A percentile compares a stretch with the other conserved stretches of the same genome.
Evolutionary conservation across 164 flowering plant species (phyloP).

Genomic region (Santalum album): DNA sequence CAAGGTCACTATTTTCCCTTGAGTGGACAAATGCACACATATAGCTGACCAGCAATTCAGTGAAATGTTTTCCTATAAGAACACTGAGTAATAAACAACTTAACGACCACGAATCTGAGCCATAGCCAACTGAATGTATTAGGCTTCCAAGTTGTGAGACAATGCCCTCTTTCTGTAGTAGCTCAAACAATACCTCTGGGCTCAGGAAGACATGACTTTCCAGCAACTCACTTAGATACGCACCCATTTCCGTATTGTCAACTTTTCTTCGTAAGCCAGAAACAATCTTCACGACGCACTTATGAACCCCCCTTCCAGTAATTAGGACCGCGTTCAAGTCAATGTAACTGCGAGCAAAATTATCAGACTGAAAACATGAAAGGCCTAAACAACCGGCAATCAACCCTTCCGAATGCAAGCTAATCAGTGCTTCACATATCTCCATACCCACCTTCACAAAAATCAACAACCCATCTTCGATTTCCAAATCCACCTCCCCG

Average conservation of each 20-base stretch:
- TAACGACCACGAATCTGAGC: slow-evolving; percentile 79
- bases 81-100: slow-evolving; percentile 48
- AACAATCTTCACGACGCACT: slow-evolving; percentile 12
- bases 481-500: slow-evolving; percentile 4
- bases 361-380: slow-evolving; percentile 47
- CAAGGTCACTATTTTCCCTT: slow-evolving; percentile 20
- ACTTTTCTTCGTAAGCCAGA: slow-evolving; percentile 6
- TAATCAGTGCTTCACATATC: slow-evolving; percentile 51
- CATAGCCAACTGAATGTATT: slow-evolving; percentile 22
- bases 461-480: slow-evolving; percentile 13
- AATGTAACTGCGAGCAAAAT: slow-evolving; percentile 38
- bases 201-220: slow-evolving; percentile 35
- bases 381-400: slow-evolving; percentile 42
- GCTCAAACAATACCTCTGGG: slow-evolving; percentile 50
- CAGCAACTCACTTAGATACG: slow-evolving; percentile 13
- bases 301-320: slow-evolving; percentile 34
- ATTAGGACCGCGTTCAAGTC: slow-evolving; percentile 35
- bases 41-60: slow-evolving; percentile 21
- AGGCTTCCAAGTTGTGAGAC: slow-evolving; percentile 16
- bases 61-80: slow-evolving; percentile 36
- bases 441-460: slow-evolving; percentile 49
- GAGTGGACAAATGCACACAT: slow-evolving; percentile 7
- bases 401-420: slow-evolving; percentile 48
- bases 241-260: slow-evolving; percentile 13
- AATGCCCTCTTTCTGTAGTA: slow-evolving; percentile 20